A percentile compares a stretch with the other conserved stretches of the same genome.
Evolutionary conservation across 208 protist genomes (phyloP).

Genomic region (Endotrypanum monterogeii): DNA sequence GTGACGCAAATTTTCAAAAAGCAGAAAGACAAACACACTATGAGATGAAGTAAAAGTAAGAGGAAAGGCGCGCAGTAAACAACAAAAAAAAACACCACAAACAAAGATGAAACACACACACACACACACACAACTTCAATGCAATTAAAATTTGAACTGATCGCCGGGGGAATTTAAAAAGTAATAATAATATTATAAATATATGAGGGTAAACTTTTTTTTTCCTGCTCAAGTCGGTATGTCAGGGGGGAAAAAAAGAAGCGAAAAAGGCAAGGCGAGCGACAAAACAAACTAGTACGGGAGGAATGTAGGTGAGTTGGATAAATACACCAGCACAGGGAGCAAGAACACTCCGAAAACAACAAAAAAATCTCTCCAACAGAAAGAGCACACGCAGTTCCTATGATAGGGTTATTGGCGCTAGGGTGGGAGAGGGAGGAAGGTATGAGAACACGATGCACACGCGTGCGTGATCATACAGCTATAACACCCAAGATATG

Average conservation of each 20-base stretch:
- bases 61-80: neutral
- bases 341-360: neutral
- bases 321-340: neutral
- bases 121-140: no score
- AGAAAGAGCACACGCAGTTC: neutral
- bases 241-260: neutral
- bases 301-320: neutral
- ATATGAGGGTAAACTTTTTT: no score
- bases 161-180: no score
- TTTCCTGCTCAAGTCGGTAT: neutral
- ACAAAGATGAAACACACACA: no score
- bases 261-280: neutral
- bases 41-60: slow-evolving; percentile 10
- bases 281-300: no score
- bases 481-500: neutral
- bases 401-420: neutral
- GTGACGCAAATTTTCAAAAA: slow-evolving; percentile 1
- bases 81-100: slow-evolving; percentile 8
- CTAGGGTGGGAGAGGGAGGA: neutral
- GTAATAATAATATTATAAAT: no score
- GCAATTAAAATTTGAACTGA: no score
- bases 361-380: neutral
- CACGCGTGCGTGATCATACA: neutral
- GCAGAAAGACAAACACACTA: slow-evolving; percentile 10
- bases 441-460: neutral